Evolutionary conservation across 768 basidiomycete genomes (phyloP), one percentile per base, ranked within the genome.

Genomic region (Boletus insuetus): DNA sequence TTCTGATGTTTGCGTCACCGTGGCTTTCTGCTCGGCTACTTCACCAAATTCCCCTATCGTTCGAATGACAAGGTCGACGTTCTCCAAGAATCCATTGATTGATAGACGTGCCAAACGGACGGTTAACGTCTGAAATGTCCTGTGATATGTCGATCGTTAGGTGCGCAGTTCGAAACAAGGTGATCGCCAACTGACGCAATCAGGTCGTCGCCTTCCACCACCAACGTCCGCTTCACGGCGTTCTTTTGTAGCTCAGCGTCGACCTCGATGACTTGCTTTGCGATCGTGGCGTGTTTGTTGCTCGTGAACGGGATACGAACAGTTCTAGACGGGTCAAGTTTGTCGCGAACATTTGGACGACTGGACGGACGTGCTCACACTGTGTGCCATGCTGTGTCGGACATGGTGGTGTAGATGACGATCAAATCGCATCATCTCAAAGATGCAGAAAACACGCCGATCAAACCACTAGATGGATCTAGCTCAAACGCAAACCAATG

Each of bases 51-150:
- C 84, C 45, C 82, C 82, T 57, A 97, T 77, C 19, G 93, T 95
- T 39, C 90, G 84, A 13, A 87, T 79, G 46, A 95, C 83, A 35
- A 97, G 78, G 66, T 95, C 91, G 32, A 94, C 79, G 63, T 94
- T 94, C 67, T 96, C 94, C 45, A 97, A 77, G 72, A 91, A 95
- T 14, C 85, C 86, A 62, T 97, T 97, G 46, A 89, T 78, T 0
- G 87, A 83, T 46, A 97, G 77, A 53, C 94, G 82, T 4, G 91
- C 86, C n/a, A 96, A 74, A 35, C 94, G 85, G 55, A 95, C 77
- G 0, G 94, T 97, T 51, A 91, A 74, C 1, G 89, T 91, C 22
- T 78, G 80, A 71, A 89, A 90, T 14, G 78, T 85, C 51, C 91
- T 92, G 40, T 22, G 29, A 42, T 53, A 6, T 40, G 7, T 34